phyloP scores from a whole-genome alignment of 257 asterid genomes.

The Rubia yunnanensis region DNA sequence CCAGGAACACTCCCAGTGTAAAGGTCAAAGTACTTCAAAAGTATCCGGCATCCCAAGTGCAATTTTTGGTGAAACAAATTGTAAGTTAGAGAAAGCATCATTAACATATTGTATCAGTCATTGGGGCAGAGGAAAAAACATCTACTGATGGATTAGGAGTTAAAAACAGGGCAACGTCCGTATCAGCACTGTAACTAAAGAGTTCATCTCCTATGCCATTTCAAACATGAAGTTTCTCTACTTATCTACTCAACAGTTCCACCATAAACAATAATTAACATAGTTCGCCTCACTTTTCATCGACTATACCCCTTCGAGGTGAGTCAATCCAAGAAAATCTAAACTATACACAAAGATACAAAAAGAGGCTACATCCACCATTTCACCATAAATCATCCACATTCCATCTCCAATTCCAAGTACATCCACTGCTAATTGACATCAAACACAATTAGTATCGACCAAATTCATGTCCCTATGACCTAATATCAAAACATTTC shows the following conservation, averaged over 20 bases:
- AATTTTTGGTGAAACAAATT: neutral
- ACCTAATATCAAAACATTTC: neutral
- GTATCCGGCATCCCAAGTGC: neutral
- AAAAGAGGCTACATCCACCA: neutral
- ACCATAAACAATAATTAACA: neutral
- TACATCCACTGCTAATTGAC: neutral
- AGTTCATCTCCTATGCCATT: neutral
- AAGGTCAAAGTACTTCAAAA: neutral
- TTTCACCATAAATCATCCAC: neutral
- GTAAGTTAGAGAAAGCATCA: neutral
- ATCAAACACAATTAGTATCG: neutral
- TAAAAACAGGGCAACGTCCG: neutral
- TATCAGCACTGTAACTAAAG: neutral
- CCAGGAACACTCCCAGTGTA: neutral
- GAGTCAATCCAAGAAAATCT: neutral
- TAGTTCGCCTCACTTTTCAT: neutral
- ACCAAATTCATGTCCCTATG: neutral
- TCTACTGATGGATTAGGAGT: constrained; percentile 1
- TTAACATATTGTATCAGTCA: neutral
- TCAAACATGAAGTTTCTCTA: neutral
- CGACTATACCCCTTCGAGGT: neutral
- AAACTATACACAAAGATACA: neutral
- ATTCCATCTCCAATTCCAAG: neutral
- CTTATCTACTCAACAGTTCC: neutral
- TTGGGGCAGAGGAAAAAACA: neutral